Conservation (phyloP, 495 filamentous ascomycete species). For the Bathelium albidoporum region DNA sequence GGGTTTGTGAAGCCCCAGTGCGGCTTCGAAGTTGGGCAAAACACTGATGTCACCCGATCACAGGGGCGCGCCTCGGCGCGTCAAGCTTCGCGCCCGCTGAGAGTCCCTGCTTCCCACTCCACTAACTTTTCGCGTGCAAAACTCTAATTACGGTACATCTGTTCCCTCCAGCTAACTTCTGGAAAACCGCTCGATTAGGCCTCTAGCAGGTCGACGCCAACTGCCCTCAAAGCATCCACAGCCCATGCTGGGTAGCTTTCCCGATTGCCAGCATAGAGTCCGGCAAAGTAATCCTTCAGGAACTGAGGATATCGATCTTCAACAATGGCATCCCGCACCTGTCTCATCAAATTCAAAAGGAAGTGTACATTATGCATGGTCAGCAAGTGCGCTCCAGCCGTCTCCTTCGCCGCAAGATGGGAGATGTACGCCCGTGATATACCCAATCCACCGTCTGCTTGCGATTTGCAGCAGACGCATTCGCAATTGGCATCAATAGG, state of each 20-base stretch:
- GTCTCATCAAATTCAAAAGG: conserved; percentile 69
- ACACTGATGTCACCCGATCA: background rate
- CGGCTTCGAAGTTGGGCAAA: background rate
- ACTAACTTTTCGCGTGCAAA: background rate
- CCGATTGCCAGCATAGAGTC: conserved; percentile 57
- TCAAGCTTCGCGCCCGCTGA: background rate
- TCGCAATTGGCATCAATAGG: conserved; percentile 74
- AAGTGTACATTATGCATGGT: conserved; percentile 95
- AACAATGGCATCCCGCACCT: conserved; percentile 65
- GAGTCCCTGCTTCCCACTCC: background rate
- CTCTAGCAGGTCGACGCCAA: conserved; percentile 72
- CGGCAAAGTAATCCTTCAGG: conserved; percentile 62
- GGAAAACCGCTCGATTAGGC: conserved; percentile 13
- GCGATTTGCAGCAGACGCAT: conserved; percentile 65
- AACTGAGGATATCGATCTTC: conserved; percentile 75
- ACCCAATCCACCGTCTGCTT: conserved; percentile 61
- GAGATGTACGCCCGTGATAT: conserved; percentile 84
- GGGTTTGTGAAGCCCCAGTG: background rate
- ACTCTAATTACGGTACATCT: background rate
- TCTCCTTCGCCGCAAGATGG: conserved; percentile 88
- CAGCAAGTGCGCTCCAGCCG: conserved; percentile 85
- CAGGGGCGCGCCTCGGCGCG: background rate
- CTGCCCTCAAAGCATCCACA: conserved; percentile 64
- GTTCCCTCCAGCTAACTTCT: background rate
- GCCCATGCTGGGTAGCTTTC: conserved; percentile 71